Base-by-base conservation (phyloP, 805 yeast species). In the Lachancea cidri region DNA sequence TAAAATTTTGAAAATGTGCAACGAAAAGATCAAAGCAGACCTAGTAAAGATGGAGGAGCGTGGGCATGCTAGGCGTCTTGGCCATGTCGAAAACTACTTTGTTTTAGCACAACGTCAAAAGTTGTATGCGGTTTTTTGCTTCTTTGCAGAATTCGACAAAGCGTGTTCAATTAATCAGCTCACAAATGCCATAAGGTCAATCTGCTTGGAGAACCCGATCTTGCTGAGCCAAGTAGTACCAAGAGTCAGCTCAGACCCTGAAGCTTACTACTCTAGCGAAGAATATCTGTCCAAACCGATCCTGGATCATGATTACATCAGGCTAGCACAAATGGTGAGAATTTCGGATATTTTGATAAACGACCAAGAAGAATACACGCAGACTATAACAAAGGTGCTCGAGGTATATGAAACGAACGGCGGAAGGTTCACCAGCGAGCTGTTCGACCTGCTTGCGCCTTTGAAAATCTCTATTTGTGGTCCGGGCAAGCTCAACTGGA, bases 11-110 rank as follows among this genome's bases (percentile, higher is more conserved):
- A n/a, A n/a, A n/a, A n/a, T n/a, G n/a, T n/a, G n/a, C n/a, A n/a
- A n/a, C n/a, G n/a, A n/a, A n/a, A n/a, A n/a, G n/a, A n/a, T n/a
- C n/a, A n/a, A n/a, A n/a, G n/a, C n/a, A n/a, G n/a, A n/a, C n/a
- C n/a, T n/a, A n/a, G n/a, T n/a, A n/a, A n/a, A n/a, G n/a, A n/a
- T 45, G 35, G 36, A 49, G 8, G 45, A 45, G 9, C 41, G 47
- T 19, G 60, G 61, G 16, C 64, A 58, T 48, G 58, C 58, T 2
- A 50, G 64, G 42, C 52, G 54, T 14, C 43, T 57, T 51, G 64
- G 60, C 8, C 52, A 48, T 36, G 24, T 57, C 22, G 62, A 58
- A 40, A 49, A 53, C 37, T 50, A 49, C 42, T 56, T 58, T 39
- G 60, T 57, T 1, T 15, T 51, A 11, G 22, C 47, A 17, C 54